Base-by-base conservation (phyloP, 768 basidiomycete species). In the Boletus sensibilis region DNA sequence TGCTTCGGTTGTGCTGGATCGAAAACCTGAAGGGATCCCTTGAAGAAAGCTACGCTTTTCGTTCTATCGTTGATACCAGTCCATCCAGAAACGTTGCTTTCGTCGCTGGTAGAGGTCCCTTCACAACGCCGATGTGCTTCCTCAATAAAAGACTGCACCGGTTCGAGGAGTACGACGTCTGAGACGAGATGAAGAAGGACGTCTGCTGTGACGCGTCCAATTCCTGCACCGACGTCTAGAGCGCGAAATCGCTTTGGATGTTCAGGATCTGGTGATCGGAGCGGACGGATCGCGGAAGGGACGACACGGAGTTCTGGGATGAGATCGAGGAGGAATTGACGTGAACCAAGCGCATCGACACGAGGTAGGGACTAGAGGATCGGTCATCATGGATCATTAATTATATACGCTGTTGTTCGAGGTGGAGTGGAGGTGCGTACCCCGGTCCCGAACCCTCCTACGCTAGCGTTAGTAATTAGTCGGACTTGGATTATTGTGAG, bases 171-270 rank as follows among this genome's bases (percentile, higher is more conserved):
- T 42, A 94, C 86, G 46, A 98, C 92, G 62, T 93, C 88, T 23
- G 86, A 81, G 59, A 94, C 82, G 51, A 98, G 86, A 64, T 88
- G 89, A n/a, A 98, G 82, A 34, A 99, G 84, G 13, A 94, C 92
- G 61, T 90, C 85, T 3, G 84, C 78, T 0, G 94, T 96, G 27
- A 97, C 94, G 50, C 96, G 86, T 12, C 96, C 96, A 46, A 99
- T 87, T 12, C 96, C 96, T 7, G 94, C 94, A 16, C 90, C 96
- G 55, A 94, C 92, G 66, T 99, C 96, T 21, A 99, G 80, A 0
- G 90, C 94, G 43, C 92, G 83, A 27, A 78, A 83, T 44, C 84
- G 77, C 23, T 78, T 76, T 12, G 68, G n/a, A 14, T 62, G 49
- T 40, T 51, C 60, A 40, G 45, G 52, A 47, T 38, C 46, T 58